Base-by-base conservation (phyloP, 2,329 filamentous ascomycete species). In the Bertia moriformis region DNA sequence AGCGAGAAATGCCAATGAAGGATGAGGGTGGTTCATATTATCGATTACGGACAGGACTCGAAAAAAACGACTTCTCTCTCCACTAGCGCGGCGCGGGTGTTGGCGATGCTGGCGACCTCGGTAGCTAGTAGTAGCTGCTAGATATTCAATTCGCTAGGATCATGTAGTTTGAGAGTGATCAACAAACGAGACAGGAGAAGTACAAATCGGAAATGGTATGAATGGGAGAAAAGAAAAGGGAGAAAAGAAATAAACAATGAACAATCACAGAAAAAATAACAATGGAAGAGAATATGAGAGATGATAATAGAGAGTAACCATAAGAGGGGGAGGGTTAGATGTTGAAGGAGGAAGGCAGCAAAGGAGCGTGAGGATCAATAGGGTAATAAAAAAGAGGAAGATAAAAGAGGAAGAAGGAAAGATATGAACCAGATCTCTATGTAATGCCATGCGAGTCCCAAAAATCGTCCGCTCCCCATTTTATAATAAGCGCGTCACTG, bases 401-500 rank as follows among this genome's bases (percentile, higher is more conserved):
- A 35, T 35, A 7, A 17, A 7, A 35, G 32, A 14, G 17, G 32
- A 35, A 35, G 15, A 35, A 17, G 7, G 15, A 35, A 15, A 35
- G 10, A 35, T 35, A 7, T 12, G 32, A 35, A 35, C 12, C 32
- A 12, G 32, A 35, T 35, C 32, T 35, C 10, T 35, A 15, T 35
- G 17, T 10, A 35, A 35, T 35, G 32, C 32, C 32, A 35, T 35
- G 32, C 32, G 32, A 35, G 32, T 35, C 15, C 32, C 32, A 35
- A 18, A 35, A 35, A 35, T 35, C 32, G 32, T 35, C 32, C 32
- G 32, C 32, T 13, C 32, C 32, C 32, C 32, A 35, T 35, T 35
- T 35, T 14, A 14, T 13, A n/a, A 27, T 35, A 35, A 10, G 10
- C 17, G 32, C 32, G 32, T 15, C 32, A 35, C 32, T 35, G 7